A percentile compares a stretch with the other conserved stretches of the same genome.
phyloP scores from a whole-genome alignment of 1,284 basidiomycete genomes.

The Puccinia horiana region DNA sequence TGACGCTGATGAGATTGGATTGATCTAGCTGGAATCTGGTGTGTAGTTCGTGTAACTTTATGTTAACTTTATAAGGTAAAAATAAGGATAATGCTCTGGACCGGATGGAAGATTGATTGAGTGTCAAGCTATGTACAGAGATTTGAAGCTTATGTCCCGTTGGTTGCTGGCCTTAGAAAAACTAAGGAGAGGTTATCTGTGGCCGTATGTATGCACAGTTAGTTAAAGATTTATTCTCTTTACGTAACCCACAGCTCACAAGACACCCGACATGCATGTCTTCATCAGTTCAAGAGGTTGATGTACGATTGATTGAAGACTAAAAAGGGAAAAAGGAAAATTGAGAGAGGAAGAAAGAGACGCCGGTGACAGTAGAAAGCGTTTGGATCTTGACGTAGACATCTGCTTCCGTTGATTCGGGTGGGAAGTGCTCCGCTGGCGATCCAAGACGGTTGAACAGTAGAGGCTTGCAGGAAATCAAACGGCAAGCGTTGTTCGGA shows the following conservation, averaged over 20 bases:
- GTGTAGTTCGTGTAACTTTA: neutral
- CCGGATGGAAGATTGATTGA: slow-evolving; percentile 27
- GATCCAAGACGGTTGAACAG: neutral
- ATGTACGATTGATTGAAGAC: neutral
- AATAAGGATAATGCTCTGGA: neutral
- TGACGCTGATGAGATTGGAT: slow-evolving; percentile 18
- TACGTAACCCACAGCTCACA: slow-evolving; percentile 1
- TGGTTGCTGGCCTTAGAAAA: neutral
- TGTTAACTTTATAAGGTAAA: slow-evolving; percentile 25
- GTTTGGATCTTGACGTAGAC: neutral
- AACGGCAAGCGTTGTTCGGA: neutral
- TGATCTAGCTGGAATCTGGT: slow-evolving; percentile 24
- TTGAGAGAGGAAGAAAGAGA: neutral
- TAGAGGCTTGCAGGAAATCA: neutral
- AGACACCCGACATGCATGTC: neutral
- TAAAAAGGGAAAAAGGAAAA: neutral
- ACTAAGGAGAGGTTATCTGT: slow-evolving; percentile 18
- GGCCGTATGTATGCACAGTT: slow-evolving; percentile 19
- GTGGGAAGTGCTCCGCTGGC: slow-evolving; percentile 6
- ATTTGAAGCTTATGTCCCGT: slow-evolving; percentile 11
- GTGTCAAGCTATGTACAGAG: slow-evolving; percentile 3
- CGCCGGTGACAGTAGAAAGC: neutral
- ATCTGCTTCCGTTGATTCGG: neutral
- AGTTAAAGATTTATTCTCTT: slow-evolving; percentile 4
- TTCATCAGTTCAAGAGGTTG: neutral